phyloP scores from a whole-genome alignment of 805 yeast species.

The Kockiozyma suomiensis region DNA sequence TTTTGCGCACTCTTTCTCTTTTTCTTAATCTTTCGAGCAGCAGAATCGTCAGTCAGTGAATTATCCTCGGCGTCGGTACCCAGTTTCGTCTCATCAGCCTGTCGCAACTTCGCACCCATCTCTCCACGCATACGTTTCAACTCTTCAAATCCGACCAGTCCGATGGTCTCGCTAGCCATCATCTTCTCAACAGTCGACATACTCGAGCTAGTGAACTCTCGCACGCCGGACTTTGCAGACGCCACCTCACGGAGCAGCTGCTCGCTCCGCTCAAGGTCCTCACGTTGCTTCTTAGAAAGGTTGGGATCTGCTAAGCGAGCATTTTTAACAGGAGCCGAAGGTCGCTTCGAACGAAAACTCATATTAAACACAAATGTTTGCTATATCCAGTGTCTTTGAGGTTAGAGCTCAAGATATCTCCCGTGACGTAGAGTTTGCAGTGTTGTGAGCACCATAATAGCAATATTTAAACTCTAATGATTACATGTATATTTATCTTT shows the following conservation, averaged over 20 bases:
- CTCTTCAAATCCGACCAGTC: slow-evolving; percentile 15
- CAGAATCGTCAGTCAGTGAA: not conserved
- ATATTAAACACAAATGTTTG: not conserved
- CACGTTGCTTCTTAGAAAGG: slow-evolving; percentile 12
- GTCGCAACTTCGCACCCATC: not conserved
- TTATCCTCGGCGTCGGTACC: not conserved
- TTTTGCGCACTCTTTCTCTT: slow-evolving; percentile 6
- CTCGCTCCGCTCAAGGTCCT: slow-evolving; percentile 2
- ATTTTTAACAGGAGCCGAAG: not conserved
- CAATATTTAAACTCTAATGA: too few relatives aligned
- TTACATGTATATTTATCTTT: too few relatives aligned
- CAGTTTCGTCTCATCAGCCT: not conserved
- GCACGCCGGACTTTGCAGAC: slow-evolving; percentile 15
- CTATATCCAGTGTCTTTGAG: too few relatives aligned
- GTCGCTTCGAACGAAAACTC: slow-evolving; percentile 1
- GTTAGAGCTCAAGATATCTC: too few relatives aligned
- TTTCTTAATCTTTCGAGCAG: slow-evolving; percentile 5
- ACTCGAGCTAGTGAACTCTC: slow-evolving; percentile 16
- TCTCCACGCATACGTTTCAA: slow-evolving; percentile 18
- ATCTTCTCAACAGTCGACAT: slow-evolving; percentile 15
- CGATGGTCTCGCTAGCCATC: slow-evolving; percentile 19
- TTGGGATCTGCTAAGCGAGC: not conserved
- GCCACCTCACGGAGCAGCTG: slow-evolving; percentile 15
- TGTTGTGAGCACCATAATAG: not conserved
- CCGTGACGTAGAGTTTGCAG: not conserved